These are phyloP conservation scores for Epichloe elymi DNA, from an alignment of 2,329 filamentous ascomycete species.

Conservation along the genomic window DNA sequence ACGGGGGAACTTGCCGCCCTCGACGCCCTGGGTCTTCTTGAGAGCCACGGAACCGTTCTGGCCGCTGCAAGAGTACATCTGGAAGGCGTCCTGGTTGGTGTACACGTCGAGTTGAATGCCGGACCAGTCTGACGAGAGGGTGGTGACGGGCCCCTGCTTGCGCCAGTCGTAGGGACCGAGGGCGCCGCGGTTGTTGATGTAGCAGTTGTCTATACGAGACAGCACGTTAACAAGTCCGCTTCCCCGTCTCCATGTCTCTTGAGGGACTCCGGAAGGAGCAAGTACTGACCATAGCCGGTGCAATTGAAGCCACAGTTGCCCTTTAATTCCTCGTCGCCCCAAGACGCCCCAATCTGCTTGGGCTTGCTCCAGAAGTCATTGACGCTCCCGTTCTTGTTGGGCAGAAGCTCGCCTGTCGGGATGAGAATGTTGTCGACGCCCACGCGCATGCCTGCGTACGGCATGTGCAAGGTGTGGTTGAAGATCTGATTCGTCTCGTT, in stretches of 20 bases:
- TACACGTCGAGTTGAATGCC: constrained; percentile 75
- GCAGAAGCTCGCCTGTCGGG: constrained; percentile 62
- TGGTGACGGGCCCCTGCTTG: constrained; percentile 44
- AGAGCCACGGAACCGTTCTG: constrained; percentile 59
- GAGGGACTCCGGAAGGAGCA: too few species aligned
- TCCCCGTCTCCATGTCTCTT: background rate
- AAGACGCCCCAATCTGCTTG: constrained; percentile 64
- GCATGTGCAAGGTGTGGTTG: constrained; percentile 61
- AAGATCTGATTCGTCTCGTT: constrained; percentile 50
- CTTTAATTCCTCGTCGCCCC: constrained; percentile 45
- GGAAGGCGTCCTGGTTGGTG: constrained; percentile 75
- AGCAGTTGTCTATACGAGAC: constrained; percentile 46
- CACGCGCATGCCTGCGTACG: constrained; percentile 58
- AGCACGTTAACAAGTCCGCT: background rate
- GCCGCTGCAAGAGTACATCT: constrained; percentile 73
- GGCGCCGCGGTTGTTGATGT: constrained; percentile 49
- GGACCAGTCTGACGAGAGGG: constrained; percentile 58
- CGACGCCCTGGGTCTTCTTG: constrained; percentile 57
- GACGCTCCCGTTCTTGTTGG: constrained; percentile 52
- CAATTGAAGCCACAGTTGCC: constrained; percentile 73
- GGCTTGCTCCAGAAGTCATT: constrained; percentile 74
- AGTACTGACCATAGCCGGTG: constrained; percentile 61
- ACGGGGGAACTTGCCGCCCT: constrained; percentile 36
- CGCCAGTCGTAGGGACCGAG: constrained; percentile 51
- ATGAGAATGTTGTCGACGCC: constrained; percentile 59